Evolutionary conservation across 768 basidiomycete species (phyloP).

Genomic region (Trametes villosa): DNA sequence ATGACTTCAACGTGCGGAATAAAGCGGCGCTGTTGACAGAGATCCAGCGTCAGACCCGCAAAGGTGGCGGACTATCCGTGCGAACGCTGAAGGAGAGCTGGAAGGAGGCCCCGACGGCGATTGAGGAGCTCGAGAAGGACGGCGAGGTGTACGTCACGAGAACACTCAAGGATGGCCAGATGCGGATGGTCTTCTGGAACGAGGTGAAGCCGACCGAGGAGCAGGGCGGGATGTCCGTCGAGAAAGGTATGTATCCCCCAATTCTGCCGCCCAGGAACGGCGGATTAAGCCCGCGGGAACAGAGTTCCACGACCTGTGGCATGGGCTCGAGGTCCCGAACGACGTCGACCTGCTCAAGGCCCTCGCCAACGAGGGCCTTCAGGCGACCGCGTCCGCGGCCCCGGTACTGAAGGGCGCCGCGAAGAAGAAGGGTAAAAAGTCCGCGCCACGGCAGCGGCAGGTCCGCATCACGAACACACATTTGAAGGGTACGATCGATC

Average conservation of each 20-base stretch:
- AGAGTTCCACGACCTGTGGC: slow-evolving; percentile 93
- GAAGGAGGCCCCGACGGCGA: slow-evolving; percentile 82
- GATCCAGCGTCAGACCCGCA: slow-evolving; percentile 82
- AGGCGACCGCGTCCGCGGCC: slow-evolving; percentile 72
- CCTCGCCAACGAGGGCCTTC: slow-evolving; percentile 80
- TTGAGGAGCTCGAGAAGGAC: slow-evolving; percentile 89
- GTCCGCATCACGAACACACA: slow-evolving; percentile 89
- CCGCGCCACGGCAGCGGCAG: slow-evolving; percentile 72
- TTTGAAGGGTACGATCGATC: slow-evolving; percentile 83
- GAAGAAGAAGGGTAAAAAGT: slow-evolving; percentile 85
- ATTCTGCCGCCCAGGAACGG: slow-evolving; percentile 1
- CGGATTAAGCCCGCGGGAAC: slow-evolving; percentile 5
- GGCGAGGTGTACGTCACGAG: slow-evolving; percentile 89
- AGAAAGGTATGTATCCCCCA: slow-evolving; percentile 64
- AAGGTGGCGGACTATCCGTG: slow-evolving; percentile 85
- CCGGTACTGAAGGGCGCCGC: slow-evolving; percentile 57
- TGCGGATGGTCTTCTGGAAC: slow-evolving; percentile 90
- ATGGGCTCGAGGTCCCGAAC: slow-evolving; percentile 80
- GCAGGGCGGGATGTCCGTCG: slow-evolving; percentile 69
- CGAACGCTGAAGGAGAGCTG: slow-evolving; percentile 88
- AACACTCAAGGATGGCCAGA: slow-evolving; percentile 79
- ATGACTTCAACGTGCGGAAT: slow-evolving; percentile 84
- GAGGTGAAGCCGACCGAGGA: slow-evolving; percentile 82
- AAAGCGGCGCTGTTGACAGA: slow-evolving; percentile 84
- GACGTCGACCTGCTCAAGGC: slow-evolving; percentile 82